phyloP scores from a whole-genome alignment of 2,329 filamentous ascomycete species.

The Ilyonectria mors-panacis region DNA sequence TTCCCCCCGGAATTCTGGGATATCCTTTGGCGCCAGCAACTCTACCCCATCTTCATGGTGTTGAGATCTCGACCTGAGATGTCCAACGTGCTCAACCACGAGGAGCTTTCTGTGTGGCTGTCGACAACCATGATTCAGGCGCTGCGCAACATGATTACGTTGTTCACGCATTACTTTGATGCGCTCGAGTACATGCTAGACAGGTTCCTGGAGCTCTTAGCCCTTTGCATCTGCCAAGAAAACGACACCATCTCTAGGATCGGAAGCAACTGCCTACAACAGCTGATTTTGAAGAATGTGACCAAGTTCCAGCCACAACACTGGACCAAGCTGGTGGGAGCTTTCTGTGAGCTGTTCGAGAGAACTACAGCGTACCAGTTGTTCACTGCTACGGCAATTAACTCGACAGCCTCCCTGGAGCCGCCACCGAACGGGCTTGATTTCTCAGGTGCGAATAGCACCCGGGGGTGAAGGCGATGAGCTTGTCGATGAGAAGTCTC shows the following conservation, averaged over 20 bases:
- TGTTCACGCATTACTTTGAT: constrained; percentile 99
- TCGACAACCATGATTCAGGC: constrained; percentile 99
- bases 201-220: constrained; percentile 93
- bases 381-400: constrained; percentile 83
- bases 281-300: constrained; percentile 96
- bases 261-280: constrained; percentile 97
- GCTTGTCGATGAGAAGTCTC: constrained; percentile 66
- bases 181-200: constrained; percentile 98
- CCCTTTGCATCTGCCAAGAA: constrained; percentile 97
- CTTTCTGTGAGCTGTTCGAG: constrained; percentile 96
- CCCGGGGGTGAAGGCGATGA: constrained; percentile 55
- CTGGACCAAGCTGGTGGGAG: constrained; percentile 94
- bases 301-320: constrained; percentile 89
- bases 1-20: constrained; percentile 99
- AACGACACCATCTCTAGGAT: constrained; percentile 99
- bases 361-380: constrained; percentile 95
- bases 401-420: constrained; percentile 66
- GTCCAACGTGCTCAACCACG: constrained; percentile 94
- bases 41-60: constrained; percentile 99
- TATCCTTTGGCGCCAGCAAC: constrained; percentile 94
- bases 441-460: constrained; percentile 62
- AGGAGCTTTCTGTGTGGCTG: constrained; percentile 97
- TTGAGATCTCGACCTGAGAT: constrained; percentile 96
- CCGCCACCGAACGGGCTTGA: constrained; percentile 67
- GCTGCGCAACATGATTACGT: constrained; percentile 95